Conservation (phyloP, 2,329 filamentous ascomycete genomes). For the Tricladium varicosporioides region DNA sequence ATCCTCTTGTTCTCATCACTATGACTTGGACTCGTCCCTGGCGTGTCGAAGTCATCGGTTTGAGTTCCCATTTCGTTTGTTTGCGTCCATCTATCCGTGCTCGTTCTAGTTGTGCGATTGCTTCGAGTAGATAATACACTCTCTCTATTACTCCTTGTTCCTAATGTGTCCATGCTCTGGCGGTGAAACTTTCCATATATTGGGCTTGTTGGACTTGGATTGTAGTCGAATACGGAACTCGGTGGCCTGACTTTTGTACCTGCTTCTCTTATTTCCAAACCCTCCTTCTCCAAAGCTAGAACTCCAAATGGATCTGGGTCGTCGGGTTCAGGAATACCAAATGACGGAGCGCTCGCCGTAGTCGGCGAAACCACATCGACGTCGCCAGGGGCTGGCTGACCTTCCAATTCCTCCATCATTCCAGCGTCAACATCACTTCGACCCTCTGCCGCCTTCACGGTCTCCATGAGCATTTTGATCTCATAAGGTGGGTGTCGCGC, state of each 20-base stretch:
- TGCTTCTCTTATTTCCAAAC: conserved; percentile 87
- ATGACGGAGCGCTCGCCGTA: conserved; percentile 45
- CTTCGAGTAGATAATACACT: conserved; percentile 73
- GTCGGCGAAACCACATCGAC: conserved; percentile 50
- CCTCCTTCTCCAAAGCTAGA: conserved; percentile 84
- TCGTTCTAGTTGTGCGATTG: conserved; percentile 41
- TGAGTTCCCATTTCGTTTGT: conserved; percentile 66
- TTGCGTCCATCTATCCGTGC: conserved; percentile 62
- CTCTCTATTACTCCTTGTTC: conserved; percentile 62
- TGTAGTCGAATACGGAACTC: conserved; percentile 81
- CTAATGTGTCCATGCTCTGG: conserved; percentile 66
- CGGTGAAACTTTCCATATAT: conserved; percentile 54
- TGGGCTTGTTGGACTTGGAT: conserved; percentile 73
- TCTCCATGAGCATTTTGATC: conserved; percentile 56
- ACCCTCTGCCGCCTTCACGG: conserved; percentile 85
- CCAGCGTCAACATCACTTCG: conserved; percentile 70
- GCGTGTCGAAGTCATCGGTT: conserved; percentile 54
- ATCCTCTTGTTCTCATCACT: conserved; percentile 38
- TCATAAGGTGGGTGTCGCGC: conserved; percentile 30
- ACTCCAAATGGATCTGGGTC: conserved; percentile 94
- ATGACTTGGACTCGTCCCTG: conserved; percentile 54
- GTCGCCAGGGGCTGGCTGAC: conserved; percentile 74
- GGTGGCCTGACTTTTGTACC: conserved; percentile 70
- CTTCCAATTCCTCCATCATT: conserved; percentile 62
- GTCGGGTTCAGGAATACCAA: conserved; percentile 75